Evolutionary conservation across 2,329 filamentous ascomycete genomes (phyloP).

Genomic region (Diaporthe capsici): DNA sequence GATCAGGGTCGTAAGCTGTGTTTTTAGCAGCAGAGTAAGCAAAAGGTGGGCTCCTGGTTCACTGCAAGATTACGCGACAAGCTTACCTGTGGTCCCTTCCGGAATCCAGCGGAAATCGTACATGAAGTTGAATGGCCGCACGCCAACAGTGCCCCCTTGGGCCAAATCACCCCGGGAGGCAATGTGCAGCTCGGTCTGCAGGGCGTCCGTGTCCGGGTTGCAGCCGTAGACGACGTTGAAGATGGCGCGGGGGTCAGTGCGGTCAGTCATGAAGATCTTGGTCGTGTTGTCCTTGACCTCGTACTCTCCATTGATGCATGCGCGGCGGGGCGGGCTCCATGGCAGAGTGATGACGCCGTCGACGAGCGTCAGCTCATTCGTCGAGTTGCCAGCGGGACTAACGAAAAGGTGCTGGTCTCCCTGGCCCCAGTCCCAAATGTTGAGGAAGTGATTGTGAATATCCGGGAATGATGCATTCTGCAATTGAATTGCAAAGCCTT

Average conservation of each 20-base stretch:
- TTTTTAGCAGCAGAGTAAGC: neutral
- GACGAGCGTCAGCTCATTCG: constrained; percentile 54
- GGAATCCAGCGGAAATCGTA: constrained; percentile 24
- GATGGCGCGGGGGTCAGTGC: constrained; percentile 57
- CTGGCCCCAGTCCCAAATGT: constrained; percentile 55
- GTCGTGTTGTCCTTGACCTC: constrained; percentile 59
- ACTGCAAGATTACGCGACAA: neutral
- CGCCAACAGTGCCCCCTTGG: constrained; percentile 14
- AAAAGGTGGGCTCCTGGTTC: neutral
- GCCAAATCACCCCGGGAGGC: constrained; percentile 18
- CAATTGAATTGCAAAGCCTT: constrained; percentile 53
- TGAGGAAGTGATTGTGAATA: constrained; percentile 54
- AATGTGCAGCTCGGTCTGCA: constrained; percentile 54
- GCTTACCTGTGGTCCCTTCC: constrained; percentile 23
- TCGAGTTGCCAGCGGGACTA: constrained; percentile 53
- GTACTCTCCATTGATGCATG: constrained; percentile 59
- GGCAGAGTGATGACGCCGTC: constrained; percentile 54
- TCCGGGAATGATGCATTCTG: constrained; percentile 55
- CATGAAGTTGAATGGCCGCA: constrained; percentile 30
- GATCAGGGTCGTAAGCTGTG: constrained; percentile 21
- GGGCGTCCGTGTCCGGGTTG: constrained; percentile 56
- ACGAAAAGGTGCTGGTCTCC: constrained; percentile 57
- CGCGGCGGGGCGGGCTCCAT: constrained; percentile 53
- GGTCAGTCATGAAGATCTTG: constrained; percentile 63
- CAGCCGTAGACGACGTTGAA: constrained; percentile 59